phyloP scores from a whole-genome alignment of 306 rosid species.

The Hylodesmum podocarpum region DNA sequence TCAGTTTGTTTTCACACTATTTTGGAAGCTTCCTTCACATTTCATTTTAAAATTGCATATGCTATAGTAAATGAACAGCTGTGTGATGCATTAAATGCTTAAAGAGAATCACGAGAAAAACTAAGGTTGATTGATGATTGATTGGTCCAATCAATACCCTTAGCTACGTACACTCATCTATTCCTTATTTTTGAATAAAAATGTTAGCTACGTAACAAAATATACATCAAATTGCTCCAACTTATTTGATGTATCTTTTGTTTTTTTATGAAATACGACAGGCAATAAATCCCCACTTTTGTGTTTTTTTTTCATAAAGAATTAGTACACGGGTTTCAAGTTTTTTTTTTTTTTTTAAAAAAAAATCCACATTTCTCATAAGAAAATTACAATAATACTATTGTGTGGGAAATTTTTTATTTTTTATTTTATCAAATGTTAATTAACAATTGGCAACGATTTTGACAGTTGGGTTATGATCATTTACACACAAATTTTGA shows the following conservation, averaged over 20 bases:
- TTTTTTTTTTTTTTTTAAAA: too few relatives aligned
- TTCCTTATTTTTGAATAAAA: neutral
- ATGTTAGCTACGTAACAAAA: neutral
- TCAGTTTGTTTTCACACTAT: neutral
- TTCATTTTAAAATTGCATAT: neutral
- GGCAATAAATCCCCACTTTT: neutral
- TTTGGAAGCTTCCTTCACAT: conserved; percentile 36
- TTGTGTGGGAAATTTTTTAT: neutral
- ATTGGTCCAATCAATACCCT: too few relatives aligned
- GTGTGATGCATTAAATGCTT: neutral
- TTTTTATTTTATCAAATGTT: neutral
- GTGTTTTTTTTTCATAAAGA: neutral
- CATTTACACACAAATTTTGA: neutral
- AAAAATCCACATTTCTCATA: neutral
- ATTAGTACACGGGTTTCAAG: neutral
- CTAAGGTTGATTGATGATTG: neutral
- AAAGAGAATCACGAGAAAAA: neutral
- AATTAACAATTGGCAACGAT: neutral
- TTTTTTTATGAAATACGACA: neutral
- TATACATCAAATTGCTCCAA: neutral
- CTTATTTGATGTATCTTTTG: neutral
- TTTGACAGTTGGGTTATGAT: neutral
- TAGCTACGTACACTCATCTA: too few relatives aligned
- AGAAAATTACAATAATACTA: neutral
- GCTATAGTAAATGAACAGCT: conserved; percentile 16